Conservation (phyloP, 2,329 filamentous ascomycete species). For the Aphanocladium album region DNA sequence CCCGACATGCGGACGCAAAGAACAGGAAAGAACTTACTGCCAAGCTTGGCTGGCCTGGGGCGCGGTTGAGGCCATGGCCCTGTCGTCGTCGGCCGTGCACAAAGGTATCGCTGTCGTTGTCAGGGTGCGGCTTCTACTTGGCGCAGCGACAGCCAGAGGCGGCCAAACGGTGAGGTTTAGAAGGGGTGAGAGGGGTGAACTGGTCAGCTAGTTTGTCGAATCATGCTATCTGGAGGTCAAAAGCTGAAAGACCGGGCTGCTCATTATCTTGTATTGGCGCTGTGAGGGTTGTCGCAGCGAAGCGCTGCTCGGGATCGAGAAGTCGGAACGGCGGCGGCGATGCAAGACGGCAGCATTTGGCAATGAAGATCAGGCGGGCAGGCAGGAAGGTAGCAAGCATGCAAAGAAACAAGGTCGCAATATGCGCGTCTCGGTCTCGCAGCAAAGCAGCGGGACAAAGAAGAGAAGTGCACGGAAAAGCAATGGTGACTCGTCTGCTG, state of each 20-base stretch:
- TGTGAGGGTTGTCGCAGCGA: conserved; percentile 19
- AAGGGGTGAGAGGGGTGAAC: conserved; percentile 7
- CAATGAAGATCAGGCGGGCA: background rate
- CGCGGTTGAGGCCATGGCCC: conserved; percentile 16
- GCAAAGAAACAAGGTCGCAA: background rate
- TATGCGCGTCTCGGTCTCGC: background rate
- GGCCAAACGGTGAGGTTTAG: conserved; percentile 9
- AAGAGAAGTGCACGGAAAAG: conserved; percentile 17
- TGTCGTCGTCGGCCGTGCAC: background rate
- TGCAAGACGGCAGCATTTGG: conserved; percentile 5
- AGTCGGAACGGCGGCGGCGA: conserved; percentile 28
- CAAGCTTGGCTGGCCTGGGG: conserved; percentile 32
- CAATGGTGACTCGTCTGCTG: background rate
- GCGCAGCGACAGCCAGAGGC: background rate
- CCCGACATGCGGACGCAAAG: background rate
- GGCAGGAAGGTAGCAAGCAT: background rate
- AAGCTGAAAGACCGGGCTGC: conserved; percentile 26
- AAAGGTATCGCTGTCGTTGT: background rate
- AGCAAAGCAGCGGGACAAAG: background rate
- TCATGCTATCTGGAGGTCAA: conserved; percentile 31
- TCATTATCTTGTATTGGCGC: conserved; percentile 27
- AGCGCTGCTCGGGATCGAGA: conserved; percentile 26
- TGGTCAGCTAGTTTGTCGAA: conserved; percentile 23
- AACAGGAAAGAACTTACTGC: conserved; percentile 29
- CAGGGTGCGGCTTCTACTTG: background rate